phyloP scores from a whole-genome alignment of 2,329 filamentous ascomycete genomes.

The Neofusicoccum kwambonambiense region DNA sequence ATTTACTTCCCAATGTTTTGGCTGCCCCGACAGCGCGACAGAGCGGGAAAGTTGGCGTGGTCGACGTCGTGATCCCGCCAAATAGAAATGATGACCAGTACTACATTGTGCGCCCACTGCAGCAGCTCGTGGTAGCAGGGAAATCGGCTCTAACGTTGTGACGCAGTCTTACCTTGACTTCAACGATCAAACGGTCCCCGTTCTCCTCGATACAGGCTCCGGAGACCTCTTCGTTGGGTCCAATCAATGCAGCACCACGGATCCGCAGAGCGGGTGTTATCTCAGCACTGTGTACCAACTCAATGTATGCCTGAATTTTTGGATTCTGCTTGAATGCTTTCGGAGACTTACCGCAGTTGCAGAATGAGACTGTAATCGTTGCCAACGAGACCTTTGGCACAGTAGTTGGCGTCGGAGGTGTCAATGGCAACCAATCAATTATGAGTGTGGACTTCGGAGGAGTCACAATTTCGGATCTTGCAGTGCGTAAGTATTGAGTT shows the following conservation, averaged over 20 bases:
- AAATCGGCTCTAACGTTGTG: background rate
- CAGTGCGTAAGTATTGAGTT: background rate
- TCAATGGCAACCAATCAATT: constrained; percentile 1
- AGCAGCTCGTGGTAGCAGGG: background rate
- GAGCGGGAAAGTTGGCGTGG: background rate
- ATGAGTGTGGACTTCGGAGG: constrained; percentile 2
- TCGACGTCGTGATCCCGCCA: background rate
- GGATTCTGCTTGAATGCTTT: background rate
- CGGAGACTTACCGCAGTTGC: background rate
- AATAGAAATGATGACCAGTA: constrained; percentile 7
- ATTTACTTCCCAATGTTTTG: background rate
- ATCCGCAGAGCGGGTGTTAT: background rate
- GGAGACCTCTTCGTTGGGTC: constrained; percentile 2
- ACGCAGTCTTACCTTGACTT: background rate
- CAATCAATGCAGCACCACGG: background rate
- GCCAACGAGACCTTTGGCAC: constrained; percentile 4
- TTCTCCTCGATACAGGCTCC: background rate
- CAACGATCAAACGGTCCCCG: background rate
- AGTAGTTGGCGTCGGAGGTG: background rate
- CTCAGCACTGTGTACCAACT: background rate
- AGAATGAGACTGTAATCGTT: background rate
- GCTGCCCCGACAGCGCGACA: background rate
- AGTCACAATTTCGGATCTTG: background rate
- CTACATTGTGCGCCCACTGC: background rate
- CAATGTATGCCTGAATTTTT: background rate